Conservation (phyloP, 768 basidiomycete species). For the Boletus vermiculosoides region DNA sequence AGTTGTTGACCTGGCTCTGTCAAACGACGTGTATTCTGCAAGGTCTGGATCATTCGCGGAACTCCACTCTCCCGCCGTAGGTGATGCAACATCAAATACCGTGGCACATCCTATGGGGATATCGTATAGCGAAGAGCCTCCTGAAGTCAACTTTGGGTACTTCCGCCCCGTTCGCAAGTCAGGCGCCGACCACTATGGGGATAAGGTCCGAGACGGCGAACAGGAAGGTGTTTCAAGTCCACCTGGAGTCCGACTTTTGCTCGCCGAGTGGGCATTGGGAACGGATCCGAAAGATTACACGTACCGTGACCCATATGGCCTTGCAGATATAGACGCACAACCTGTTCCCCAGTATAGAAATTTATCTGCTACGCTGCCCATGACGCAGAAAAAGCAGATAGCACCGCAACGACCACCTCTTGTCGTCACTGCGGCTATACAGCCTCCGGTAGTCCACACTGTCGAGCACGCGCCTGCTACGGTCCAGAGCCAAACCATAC, state of each 20-base stretch:
- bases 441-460: conserved; percentile 17
- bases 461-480: conserved; percentile 1
- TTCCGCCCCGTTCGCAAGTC: conserved; percentile 47
- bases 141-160: conserved; percentile 61
- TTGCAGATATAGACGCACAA: conserved; percentile 21
- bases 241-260: conserved; percentile 57
- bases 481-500: conserved; percentile 11
- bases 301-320: conserved; percentile 57
- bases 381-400: conserved; percentile 23
- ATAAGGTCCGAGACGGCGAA: conserved; percentile 19
- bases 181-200: conserved; percentile 27
- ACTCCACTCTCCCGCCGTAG: conserved; percentile 1
- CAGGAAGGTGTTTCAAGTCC: conserved; percentile 36
- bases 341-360: conserved; percentile 16
- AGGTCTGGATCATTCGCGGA: conserved; percentile 35
- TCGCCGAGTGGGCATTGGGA: conserved; percentile 68
- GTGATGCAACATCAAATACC: conserved; percentile 10
- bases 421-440: conserved; percentile 34
- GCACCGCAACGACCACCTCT: conserved; percentile 38
- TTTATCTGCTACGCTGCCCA: not conserved
- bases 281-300: conserved; percentile 47
- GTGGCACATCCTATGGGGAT: conserved; percentile 34
- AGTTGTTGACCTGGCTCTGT: conserved; percentile 59
- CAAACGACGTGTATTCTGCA: conserved; percentile 55
- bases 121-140: conserved; percentile 53